Base-by-base conservation (phyloP, 768 basidiomycete genomes). In the Mycena galopus region DNA sequence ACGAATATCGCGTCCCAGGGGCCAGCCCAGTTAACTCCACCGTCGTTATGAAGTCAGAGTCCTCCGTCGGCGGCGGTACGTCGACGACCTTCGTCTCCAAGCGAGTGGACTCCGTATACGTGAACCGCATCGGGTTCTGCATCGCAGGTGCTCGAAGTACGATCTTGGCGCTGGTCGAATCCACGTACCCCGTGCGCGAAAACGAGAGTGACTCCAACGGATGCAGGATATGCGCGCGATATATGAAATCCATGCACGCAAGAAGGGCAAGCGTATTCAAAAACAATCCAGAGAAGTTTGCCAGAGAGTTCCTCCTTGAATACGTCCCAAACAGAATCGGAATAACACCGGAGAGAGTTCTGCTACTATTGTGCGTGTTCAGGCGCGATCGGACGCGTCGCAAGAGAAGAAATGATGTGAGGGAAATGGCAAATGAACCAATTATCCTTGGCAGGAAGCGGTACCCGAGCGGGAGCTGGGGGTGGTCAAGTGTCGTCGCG, bases 221-320 rank as follows among this genome's bases (percentile, higher is more conserved):
- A n/a, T 66, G 65, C 19, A 66, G 55, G 39, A 66, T n/a, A 42
- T 57, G 65, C 21, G 55, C 33, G 37, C 65, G 65, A 32, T 74
- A 51, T 17, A 53, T 37, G 62, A 50, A 58, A 37, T 74, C 56
- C 35, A 61, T 25, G 58, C 64, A 65, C 51, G 69, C 58, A 21
- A 74, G 51, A 37, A 66, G 57, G 47, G 73, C 55, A 56, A 70
- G 35, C 44, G 33, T 17, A 44, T 73, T 51, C 27, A 66, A 23
- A 17, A 66, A 39, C 16, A 66, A 25, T n/a, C 65, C 65, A 25
- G 10, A 9, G 53, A 66, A 57, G 55, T 55, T 66, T 44, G 55
- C 25, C 16, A 33, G 9, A 21, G 65, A 39, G 29, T 56, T 66
- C 27, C 55, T 32, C 12, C 21, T n/a, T 21, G 65, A 66, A 35